A percentile compares a stretch with the other conserved stretches of the same genome.
These are phyloP conservation scores for Lactuca sativa DNA, from an alignment of 129 eudicot genomes.

Conservation along the genomic window DNA sequence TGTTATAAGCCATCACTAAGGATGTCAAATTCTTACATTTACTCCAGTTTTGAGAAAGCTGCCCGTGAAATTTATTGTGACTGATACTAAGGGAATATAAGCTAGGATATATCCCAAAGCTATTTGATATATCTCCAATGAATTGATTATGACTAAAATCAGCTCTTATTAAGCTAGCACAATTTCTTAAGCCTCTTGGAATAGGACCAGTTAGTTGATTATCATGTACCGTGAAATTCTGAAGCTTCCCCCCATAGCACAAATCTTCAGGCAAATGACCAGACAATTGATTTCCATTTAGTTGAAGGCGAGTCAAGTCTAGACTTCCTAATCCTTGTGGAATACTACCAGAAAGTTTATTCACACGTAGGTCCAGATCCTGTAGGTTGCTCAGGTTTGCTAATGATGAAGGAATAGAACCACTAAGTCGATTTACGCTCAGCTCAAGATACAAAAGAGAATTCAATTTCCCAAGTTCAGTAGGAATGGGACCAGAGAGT, in stretches of 20 bases:
- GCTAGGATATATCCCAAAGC: slow-evolving; percentile 36
- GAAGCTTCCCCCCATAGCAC: too few species aligned
- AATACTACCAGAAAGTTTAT: too few species aligned
- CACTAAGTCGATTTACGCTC: too few species aligned
- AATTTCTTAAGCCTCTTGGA: slow-evolving; percentile 30
- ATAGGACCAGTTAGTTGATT: not conserved
- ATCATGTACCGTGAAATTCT: slow-evolving; percentile 4
- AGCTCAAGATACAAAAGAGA: too few species aligned
- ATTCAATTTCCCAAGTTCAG: too few species aligned
- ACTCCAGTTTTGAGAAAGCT: slow-evolving; percentile 31
- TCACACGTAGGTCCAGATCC: not conserved
- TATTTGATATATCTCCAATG: not conserved
- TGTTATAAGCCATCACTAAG: too few species aligned
- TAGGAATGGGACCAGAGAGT: too few species aligned
- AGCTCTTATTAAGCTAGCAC: slow-evolving; percentile 28
- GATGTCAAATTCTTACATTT: slow-evolving; percentile 22
- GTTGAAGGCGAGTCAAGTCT: not conserved
- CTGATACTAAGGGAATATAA: slow-evolving; percentile 14
- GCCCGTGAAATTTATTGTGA: slow-evolving; percentile 29
- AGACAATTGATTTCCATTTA: not conserved
- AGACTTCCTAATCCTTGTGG: too few species aligned
- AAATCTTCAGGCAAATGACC: not conserved
- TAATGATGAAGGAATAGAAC: too few species aligned
- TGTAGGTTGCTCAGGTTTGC: too few species aligned
- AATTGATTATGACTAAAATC: slow-evolving; percentile 15